Evolutionary conservation across 208 protist genomes (phyloP), one percentile per base, ranked within the genome.

Genomic region (Trypanosoma lewisi): DNA sequence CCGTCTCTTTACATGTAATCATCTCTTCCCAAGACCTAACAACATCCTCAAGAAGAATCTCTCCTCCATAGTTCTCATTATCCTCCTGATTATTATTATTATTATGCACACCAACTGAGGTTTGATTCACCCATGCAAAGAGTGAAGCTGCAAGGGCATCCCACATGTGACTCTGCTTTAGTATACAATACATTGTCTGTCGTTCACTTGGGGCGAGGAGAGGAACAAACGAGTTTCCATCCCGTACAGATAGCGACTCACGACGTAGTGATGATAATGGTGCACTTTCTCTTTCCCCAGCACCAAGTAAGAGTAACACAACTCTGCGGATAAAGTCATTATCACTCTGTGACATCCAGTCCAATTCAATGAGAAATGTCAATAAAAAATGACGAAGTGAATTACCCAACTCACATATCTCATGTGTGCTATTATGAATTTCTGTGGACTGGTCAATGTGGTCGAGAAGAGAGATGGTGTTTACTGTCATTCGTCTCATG

Each of bases 81-180:
- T n/a, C n/a, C n/a, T n/a, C n/a, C n/a, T n/a, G n/a, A n/a, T n/a
- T n/a, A n/a, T n/a, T n/a, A n/a, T n/a, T n/a, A n/a, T n/a, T n/a
- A n/a, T n/a, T n/a, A n/a, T n/a, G n/a, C n/a, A n/a, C 30, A 25
- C 4, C 30, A 16, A 27, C 3, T 0, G 11, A 21, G 19, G 4
- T 9, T 27, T 59, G 49, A 42, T 67, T 67, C 23, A 65, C 60
- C 57, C 57, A 73, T 8, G 67, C 67, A 54, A 73, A 73, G 9
- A 73, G 37, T 4, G 28, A 4, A 0, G 42, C 37, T 28, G 53
- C 58, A 7, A 67, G 33, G 21, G 21, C 34, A 11, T 25, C 2
- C 67, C 67, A 73, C 33, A n/a, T n/a, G 0, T 48, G 17, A 53
- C 53, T 57, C 2, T 25, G 36, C 33, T 30, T 8, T n/a, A 73